Evolutionary conservation across 345 rosid genomes (phyloP).

Genomic region (Euphorbia lathyris): DNA sequence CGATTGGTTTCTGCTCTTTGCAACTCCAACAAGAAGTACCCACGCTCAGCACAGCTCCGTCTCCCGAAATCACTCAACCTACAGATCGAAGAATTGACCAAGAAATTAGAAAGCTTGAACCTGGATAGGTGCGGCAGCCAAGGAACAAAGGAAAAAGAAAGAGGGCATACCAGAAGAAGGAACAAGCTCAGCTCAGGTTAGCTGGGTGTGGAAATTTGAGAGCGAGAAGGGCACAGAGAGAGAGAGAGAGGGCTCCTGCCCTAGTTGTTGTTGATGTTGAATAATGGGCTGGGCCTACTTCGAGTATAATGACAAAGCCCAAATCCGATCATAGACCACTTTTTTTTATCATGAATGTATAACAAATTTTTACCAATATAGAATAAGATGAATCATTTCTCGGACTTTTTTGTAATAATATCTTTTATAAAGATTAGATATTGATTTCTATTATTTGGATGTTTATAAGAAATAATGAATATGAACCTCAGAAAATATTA

Average conservation of each 20-base stretch:
- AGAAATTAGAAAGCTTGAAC: neutral
- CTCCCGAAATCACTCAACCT: neutral
- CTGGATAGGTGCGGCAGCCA: neutral
- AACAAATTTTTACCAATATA: too few species aligned
- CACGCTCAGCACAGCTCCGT: neutral
- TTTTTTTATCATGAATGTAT: too few species aligned
- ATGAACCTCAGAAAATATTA: too few species aligned
- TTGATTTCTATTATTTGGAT: too few species aligned
- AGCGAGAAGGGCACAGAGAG: neutral
- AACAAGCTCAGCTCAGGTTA: neutral
- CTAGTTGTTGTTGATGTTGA: neutral
- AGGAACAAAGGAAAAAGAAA: neutral
- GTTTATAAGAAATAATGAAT: too few species aligned
- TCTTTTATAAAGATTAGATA: too few species aligned
- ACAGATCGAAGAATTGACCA: slow-evolving; percentile 1
- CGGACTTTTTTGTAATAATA: too few species aligned
- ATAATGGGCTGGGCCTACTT: neutral
- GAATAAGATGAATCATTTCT: too few species aligned
- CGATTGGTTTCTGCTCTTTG: neutral
- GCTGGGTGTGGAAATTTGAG: slow-evolving; percentile 3
- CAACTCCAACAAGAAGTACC: neutral
- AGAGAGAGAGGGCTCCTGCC: neutral
- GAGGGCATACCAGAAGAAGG: neutral
- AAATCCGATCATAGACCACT: too few species aligned
- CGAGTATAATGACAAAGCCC: neutral